A percentile compares a stretch with the other conserved stretches of the same genome.
phyloP scores from a whole-genome alignment of 441 rosid species.

The Mallotus repandus region DNA sequence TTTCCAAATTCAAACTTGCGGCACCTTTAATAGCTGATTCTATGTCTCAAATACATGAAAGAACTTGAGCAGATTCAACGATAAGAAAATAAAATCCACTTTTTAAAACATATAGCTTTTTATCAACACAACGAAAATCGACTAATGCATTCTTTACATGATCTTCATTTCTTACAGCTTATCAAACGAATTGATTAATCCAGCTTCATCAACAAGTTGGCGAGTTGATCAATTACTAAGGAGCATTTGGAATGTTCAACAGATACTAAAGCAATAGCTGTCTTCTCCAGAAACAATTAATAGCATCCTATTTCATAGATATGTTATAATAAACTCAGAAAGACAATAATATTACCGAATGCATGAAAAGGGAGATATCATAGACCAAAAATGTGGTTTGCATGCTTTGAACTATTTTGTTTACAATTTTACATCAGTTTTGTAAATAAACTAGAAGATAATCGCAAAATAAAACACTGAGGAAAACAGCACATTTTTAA shows the following conservation, averaged over 20 bases:
- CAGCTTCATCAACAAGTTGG: neutral
- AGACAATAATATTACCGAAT: neutral
- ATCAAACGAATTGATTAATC: constrained; percentile 3
- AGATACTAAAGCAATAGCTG: neutral
- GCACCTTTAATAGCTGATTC: neutral
- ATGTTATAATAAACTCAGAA: neutral
- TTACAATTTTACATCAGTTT: no score
- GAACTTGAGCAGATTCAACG: neutral
- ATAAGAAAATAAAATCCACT: neutral
- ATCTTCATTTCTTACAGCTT: neutral
- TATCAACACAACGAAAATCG: neutral
- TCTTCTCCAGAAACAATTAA: neutral
- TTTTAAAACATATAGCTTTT: neutral
- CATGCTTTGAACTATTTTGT: constrained; percentile 1
- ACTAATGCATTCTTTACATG: neutral
- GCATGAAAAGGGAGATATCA: neutral
- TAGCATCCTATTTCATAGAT: neutral
- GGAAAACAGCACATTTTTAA: neutral
- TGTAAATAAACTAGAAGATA: neutral
- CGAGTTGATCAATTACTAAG: neutral
- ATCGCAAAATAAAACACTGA: neutral
- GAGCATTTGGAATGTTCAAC: neutral
- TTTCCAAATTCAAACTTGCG: constrained; percentile 12
- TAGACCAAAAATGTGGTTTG: neutral
- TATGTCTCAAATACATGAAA: constrained; percentile 10